Percentiles rank a stretch among this genome's conserved stretches.
phyloP scores from a whole-genome alignment of 495 filamentous ascomycete genomes.

The Lasiosphaeris hirsuta region DNA sequence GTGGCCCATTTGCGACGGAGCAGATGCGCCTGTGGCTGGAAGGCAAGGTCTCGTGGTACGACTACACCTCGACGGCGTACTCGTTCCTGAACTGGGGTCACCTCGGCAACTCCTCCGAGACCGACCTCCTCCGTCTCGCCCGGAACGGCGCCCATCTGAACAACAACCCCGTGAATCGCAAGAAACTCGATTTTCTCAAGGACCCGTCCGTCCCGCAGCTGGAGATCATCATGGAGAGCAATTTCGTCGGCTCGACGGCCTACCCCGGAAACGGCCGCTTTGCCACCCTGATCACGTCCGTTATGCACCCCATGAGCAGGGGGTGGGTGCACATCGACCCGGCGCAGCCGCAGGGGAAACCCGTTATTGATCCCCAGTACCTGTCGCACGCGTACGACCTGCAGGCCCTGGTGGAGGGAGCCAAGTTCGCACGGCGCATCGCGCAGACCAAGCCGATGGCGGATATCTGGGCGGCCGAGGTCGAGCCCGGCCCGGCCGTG shows the following conservation, averaged over 20 bases:
- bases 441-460: slow-evolving; percentile 19
- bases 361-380: slow-evolving; percentile 25
- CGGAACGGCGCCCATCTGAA: not conserved
- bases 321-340: slow-evolving; percentile 51
- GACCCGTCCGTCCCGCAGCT: slow-evolving; percentile 27
- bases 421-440: slow-evolving; percentile 22
- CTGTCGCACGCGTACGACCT: slow-evolving; percentile 28
- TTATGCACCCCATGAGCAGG: slow-evolving; percentile 47
- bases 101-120: slow-evolving; percentile 1
- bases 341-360: slow-evolving; percentile 7
- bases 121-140: slow-evolving; percentile 7
- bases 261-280: slow-evolving; percentile 33
- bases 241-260: slow-evolving; percentile 29
- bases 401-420: slow-evolving; percentile 10
- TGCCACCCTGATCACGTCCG: slow-evolving; percentile 39
- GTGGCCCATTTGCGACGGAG: slow-evolving; percentile 16
- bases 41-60: slow-evolving; percentile 23
- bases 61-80: slow-evolving; percentile 24
- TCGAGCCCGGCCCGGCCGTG: slow-evolving; percentile 23
- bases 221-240: slow-evolving; percentile 29
- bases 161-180: slow-evolving; percentile 7
- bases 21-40: slow-evolving; percentile 21
- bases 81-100: slow-evolving; percentile 23
- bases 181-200: slow-evolving; percentile 21
- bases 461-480: slow-evolving; percentile 23